Evolutionary conservation across 1,139 yeast genomes (phyloP), one percentile per base, ranked within the genome.

Genomic region (Eremothecium cymbalariae): DNA sequence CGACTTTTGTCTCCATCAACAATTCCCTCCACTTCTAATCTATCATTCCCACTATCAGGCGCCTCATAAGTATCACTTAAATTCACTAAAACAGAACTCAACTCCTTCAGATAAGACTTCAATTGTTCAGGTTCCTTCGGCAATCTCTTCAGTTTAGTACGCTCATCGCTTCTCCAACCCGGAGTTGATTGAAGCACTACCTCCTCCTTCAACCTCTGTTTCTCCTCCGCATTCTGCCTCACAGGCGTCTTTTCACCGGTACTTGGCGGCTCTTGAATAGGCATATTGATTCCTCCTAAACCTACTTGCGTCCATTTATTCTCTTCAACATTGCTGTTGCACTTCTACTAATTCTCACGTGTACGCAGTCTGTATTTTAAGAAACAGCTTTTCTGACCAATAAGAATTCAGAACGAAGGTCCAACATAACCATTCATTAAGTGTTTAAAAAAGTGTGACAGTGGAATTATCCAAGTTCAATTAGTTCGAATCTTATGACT

Each of bases 191-290:
- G 42, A 15, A 47, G 31, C 11, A 46, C 18, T 16, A 47, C 18
- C 23, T 43, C 45, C n/a, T 47, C 50, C 33, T 40, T 38, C 18
- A 44, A 19, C 18, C 43, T 32, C 29, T 43, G 43, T 24, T 47
- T 50, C 29, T 43, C 47, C 8, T 47, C 31, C 2, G 51, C 53
- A 8, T 49, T 37, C 24, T 44, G 45, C 24, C 43, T 44, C 19
- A 50, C 48, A 6, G 54, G 54, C 8, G 53, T 50, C 16, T 41
- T 25, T 8, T 8, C n/a, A 13, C n/a, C 28, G 9, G 28, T 25
- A 15, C 15, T 25, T 25, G 15, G 13, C n/a, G 12, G 5, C 5
- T 21, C 24, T 5, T 21, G 13, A 11, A 11, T 21, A 13, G 13
- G n/a, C 24, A 21, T 21, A 13, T 21, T 4, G 12, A 21, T 4